Evolutionary conservation across 306 rosid species (phyloP).

Genomic region (Carpinus viminea): DNA sequence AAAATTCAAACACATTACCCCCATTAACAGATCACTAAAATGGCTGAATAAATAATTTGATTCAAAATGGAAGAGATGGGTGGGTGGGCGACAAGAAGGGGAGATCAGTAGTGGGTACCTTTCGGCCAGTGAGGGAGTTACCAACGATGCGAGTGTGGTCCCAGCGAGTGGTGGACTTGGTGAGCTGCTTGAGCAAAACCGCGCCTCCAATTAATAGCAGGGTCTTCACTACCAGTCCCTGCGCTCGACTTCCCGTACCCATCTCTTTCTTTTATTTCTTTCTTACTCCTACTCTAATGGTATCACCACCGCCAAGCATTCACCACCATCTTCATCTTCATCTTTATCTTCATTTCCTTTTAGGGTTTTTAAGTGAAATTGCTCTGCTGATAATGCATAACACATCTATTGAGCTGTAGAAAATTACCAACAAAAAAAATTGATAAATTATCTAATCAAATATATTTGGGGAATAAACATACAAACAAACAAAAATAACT

Average conservation of each 20-base stretch:
- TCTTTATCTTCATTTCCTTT: background rate
- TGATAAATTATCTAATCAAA: too few relatives aligned
- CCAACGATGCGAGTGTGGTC: constrained; percentile 86
- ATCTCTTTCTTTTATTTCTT: constrained; percentile 13
- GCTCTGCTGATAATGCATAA: too few relatives aligned
- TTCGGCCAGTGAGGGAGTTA: constrained; percentile 83
- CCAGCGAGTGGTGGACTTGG: constrained; percentile 99
- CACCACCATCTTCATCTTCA: background rate
- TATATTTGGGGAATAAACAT: too few relatives aligned
- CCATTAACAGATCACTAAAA: background rate
- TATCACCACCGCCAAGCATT: too few relatives aligned
- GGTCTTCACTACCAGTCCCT: constrained; percentile 69
- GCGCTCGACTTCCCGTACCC: constrained; percentile 62
- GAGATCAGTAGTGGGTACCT: constrained; percentile 32
- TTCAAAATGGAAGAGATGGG: background rate
- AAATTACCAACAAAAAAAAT: too few relatives aligned
- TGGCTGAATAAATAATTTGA: background rate
- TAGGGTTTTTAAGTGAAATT: too few relatives aligned
- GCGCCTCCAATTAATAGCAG: constrained; percentile 83
- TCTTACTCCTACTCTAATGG: too few relatives aligned
- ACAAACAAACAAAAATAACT: too few relatives aligned
- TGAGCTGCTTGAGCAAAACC: constrained; percentile 75
- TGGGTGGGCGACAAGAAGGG: background rate
- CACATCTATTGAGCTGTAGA: too few relatives aligned
- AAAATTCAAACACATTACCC: background rate